Percentiles rank a stretch among this genome's conserved stretches.
Evolutionary conservation across 805 yeast species (phyloP).

Genomic region (Cyberlindnera suaveolens): DNA sequence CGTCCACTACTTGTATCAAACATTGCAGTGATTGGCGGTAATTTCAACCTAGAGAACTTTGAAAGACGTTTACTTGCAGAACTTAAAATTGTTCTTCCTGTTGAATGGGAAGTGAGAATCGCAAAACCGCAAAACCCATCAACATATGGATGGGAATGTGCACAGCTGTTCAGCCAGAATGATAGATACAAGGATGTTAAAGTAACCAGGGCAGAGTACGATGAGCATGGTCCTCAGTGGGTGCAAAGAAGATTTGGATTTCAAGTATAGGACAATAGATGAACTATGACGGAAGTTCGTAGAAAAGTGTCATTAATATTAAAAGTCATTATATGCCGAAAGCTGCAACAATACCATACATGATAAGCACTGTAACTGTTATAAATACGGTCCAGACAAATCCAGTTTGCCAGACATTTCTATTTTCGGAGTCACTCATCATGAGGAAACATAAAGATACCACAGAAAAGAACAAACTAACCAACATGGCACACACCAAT

Average conservation of each 20-base stretch:
- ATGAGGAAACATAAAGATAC: constrained; percentile 40
- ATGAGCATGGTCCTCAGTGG: constrained; percentile 69
- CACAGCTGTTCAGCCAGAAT: constrained; percentile 28
- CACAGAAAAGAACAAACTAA: constrained; percentile 36
- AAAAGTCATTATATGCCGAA: constrained; percentile 17
- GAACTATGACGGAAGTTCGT: not conserved
- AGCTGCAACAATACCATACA: constrained; percentile 36
- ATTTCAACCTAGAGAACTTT: constrained; percentile 64
- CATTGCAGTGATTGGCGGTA: constrained; percentile 79
- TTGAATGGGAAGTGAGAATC: constrained; percentile 59
- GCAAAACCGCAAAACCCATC: constrained; percentile 31
- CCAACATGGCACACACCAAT: constrained; percentile 34
- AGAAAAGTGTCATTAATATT: not conserved
- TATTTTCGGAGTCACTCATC: constrained; percentile 28
- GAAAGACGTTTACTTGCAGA: constrained; percentile 54
- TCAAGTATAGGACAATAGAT: constrained; percentile 18
- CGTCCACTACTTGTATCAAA: constrained; percentile 76
- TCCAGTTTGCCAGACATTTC: constrained; percentile 32
- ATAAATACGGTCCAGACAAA: constrained; percentile 37
- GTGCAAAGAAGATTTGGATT: constrained; percentile 36
- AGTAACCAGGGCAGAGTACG: constrained; percentile 73
- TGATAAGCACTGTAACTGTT: constrained; percentile 34
- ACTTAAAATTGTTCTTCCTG: constrained; percentile 61
- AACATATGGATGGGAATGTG: constrained; percentile 55
- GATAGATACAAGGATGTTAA: constrained; percentile 40